phyloP scores from a whole-genome alignment of 2,329 filamentous ascomycete species.

The Westerdykella ornata region DNA sequence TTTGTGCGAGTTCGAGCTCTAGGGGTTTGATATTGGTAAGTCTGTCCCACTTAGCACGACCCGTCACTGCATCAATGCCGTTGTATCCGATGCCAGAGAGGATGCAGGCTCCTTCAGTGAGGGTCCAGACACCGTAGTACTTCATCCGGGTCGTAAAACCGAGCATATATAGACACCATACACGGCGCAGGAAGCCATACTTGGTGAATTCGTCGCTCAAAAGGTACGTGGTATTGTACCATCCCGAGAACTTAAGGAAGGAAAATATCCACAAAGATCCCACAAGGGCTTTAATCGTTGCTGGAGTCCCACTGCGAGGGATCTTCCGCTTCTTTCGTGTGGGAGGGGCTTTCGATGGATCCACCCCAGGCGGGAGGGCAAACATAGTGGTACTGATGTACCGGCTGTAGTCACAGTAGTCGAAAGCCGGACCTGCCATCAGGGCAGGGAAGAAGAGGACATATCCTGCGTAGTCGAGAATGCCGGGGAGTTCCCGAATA shows the following conservation, averaged over 20 bases:
- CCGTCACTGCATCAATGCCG: constrained; percentile 76
- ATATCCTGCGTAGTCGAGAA: constrained; percentile 82
- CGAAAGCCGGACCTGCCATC: constrained; percentile 85
- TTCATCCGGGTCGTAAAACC: constrained; percentile 77
- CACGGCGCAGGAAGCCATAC: constrained; percentile 62
- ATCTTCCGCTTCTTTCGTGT: constrained; percentile 89
- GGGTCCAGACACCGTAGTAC: constrained; percentile 92
- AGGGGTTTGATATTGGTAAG: constrained; percentile 83
- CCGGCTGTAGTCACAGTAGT: constrained; percentile 83
- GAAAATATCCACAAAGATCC: constrained; percentile 73
- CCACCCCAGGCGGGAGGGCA: constrained; percentile 70
- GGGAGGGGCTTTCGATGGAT: constrained; percentile 75
- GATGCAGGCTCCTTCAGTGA: constrained; percentile 92
- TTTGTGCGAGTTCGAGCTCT: constrained; percentile 83
- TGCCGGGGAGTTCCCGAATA: constrained; percentile 62
- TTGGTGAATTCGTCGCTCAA: constrained; percentile 60
- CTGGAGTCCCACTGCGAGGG: constrained; percentile 81
- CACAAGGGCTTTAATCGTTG: constrained; percentile 63
- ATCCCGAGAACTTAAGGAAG: constrained; percentile 65
- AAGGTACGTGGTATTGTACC: constrained; percentile 59
- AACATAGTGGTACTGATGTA: constrained; percentile 97
- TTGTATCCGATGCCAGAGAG: constrained; percentile 91
- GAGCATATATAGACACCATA: constrained; percentile 78
- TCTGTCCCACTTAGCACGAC: constrained; percentile 82
- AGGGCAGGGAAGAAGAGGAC: constrained; percentile 92